Base-by-base conservation (phyloP, 805 yeast species). In the Yamadazyma takamatsuzukensis region DNA sequence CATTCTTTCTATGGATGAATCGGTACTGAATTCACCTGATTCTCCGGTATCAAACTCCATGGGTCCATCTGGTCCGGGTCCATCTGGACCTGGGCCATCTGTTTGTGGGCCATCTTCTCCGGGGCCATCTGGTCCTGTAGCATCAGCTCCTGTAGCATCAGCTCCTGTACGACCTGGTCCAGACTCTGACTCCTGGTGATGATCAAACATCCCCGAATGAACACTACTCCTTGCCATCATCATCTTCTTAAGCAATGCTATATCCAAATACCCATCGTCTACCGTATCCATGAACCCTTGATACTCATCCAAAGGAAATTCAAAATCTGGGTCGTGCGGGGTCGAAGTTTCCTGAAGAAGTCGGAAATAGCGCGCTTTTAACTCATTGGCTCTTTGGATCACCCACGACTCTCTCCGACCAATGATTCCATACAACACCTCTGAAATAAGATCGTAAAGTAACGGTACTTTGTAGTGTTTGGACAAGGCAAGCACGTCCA, bases 391-490 rank as follows among this genome's bases (percentile, higher is more conserved):
- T 34, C 64, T 63, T 18, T 55, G 52, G 18, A 70, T 54, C 10
- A 73, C 53, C 37, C 67, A 64, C 6, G 71, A 70, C 48, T 83
- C 93, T 38, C 80, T 80, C 39, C 78, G 67, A 3, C 85, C 84
- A 37, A 83, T 70, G 9, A 82, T 71, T 3, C 85, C 82, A 53
- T 77, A 83, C 32, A 83, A 56, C 0, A 77, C 77, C 49, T 84
- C 93, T 30, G 76, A 60, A 30, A 83, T 74, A 47, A 83, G 63
- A 46, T 81, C 87, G 51, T 80, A 80, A 17, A 84, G 59, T 31
- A 83, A 57, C 2, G 90, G 89, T 15, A 83, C 68, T 39, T 80
- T 80, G 48, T 78, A 82, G 39, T 75, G 68, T 44, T 80, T 79
- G 2, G 89, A 70, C 47, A 80, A 66, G 21, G 78, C 53, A 43